Conservation (phyloP, 306 rosid genomes). For the Cercis canadensis region DNA sequence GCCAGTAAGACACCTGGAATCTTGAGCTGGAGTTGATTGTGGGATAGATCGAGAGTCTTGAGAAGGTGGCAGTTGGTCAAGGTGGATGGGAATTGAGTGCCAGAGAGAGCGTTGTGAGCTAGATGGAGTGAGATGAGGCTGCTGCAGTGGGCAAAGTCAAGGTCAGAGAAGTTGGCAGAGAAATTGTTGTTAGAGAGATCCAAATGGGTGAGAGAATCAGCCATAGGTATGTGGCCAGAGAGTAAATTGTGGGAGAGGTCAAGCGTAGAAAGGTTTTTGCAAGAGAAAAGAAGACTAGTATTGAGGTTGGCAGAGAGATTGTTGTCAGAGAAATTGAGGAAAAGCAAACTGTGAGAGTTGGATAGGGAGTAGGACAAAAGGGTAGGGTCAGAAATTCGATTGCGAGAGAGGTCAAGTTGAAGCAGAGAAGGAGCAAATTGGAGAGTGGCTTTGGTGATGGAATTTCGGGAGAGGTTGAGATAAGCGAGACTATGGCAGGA, state of each 20-base stretch:
- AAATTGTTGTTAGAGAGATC: constrained; percentile 70
- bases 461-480: constrained; percentile 60
- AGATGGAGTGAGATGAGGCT: constrained; percentile 51
- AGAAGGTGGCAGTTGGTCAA: constrained; percentile 49
- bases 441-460: constrained; percentile 41
- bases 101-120: constrained; percentile 49
- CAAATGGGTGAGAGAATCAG: constrained; percentile 47
- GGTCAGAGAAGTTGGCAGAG: constrained; percentile 43
- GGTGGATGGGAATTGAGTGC: constrained; percentile 47
- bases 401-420: constrained; percentile 61
- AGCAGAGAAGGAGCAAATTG: constrained; percentile 40
- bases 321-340: constrained; percentile 59
- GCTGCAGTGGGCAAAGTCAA: constrained; percentile 53
- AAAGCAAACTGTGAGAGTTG: constrained; percentile 43
- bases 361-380: constrained; percentile 33
- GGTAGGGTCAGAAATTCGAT: constrained; percentile 47
- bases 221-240: constrained; percentile 56
- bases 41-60: constrained; percentile 62
- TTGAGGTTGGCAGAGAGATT: constrained; percentile 52
- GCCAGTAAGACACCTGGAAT: constrained; percentile 58
- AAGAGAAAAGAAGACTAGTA: constrained; percentile 29
- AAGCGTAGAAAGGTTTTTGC: constrained; percentile 43
- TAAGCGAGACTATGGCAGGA: constrained; percentile 41
- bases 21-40: constrained; percentile 42
- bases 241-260: constrained; percentile 59